A percentile compares a stretch with the other conserved stretches of the same genome.
Conservation (phyloP, 1,284 basidiomycete species). For the Amylostereum areolatum region DNA sequence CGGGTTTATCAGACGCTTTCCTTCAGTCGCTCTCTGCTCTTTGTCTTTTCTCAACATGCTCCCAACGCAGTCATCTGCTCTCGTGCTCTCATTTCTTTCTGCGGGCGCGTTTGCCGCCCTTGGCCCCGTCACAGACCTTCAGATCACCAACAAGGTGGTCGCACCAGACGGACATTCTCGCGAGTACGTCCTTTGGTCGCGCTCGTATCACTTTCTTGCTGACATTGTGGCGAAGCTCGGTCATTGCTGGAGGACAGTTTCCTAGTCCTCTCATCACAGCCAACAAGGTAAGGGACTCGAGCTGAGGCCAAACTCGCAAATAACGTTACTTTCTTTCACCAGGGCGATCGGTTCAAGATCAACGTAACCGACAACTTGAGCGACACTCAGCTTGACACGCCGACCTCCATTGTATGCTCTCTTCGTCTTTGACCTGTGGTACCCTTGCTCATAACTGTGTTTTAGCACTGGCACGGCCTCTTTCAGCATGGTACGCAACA, state of each 20-base stretch:
- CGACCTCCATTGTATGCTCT: conserved; percentile 17
- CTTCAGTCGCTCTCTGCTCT: background rate
- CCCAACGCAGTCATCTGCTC: too few species aligned
- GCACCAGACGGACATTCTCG: conserved; percentile 13
- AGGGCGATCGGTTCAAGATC: conserved; percentile 14
- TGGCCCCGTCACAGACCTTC: conserved; percentile 9
- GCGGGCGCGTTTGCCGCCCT: conserved; percentile 4
- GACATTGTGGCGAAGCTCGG: conserved; percentile 7
- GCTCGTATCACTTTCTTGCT: background rate
- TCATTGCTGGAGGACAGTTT: conserved; percentile 13
- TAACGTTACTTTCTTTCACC: conserved; percentile 2
- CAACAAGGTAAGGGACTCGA: conserved; percentile 4
- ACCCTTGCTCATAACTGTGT: background rate
- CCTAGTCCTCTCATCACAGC: conserved; percentile 15
- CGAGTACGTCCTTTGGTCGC: conserved; percentile 4
- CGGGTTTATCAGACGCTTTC: too few species aligned
- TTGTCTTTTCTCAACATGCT: background rate
- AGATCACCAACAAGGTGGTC: conserved; percentile 8
- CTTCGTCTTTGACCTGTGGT: background rate
- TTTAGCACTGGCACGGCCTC: conserved; percentile 26
- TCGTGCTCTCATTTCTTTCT: background rate
- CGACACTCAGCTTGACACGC: conserved; percentile 16
- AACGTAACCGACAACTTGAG: conserved; percentile 20
- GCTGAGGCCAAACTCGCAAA: background rate
- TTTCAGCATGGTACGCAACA: conserved; percentile 20